Conservation (phyloP, 192 early-diverging fungal genomes). For the Glomus cerebriforme region DNA sequence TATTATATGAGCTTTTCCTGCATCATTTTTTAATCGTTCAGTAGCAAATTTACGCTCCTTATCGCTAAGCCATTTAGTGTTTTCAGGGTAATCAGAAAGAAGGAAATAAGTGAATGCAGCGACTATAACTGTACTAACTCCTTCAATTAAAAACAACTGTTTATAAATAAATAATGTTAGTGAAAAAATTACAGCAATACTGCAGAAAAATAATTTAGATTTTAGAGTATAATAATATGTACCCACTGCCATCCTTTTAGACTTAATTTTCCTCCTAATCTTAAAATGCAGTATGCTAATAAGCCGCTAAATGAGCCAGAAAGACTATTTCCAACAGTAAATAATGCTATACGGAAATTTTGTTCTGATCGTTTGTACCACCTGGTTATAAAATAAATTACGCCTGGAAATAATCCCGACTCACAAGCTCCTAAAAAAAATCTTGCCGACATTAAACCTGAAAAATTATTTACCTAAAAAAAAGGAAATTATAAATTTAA, state of each 20-base stretch:
- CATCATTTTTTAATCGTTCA: constrained; percentile 47
- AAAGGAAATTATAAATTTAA: not conserved
- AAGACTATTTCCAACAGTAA: constrained; percentile 54
- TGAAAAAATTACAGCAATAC: not conserved
- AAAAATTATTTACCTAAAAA: constrained; percentile 27
- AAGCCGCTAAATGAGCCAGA: constrained; percentile 65
- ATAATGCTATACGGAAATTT: constrained; percentile 52
- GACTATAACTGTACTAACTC: constrained; percentile 48
- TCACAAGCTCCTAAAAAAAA: constrained; percentile 64
- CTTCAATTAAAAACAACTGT: constrained; percentile 65
- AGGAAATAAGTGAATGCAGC: constrained; percentile 44
- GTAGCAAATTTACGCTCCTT: constrained; percentile 47
- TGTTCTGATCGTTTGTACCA: constrained; percentile 63
- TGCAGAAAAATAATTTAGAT: constrained; percentile 28
- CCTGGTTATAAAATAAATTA: constrained; percentile 53
- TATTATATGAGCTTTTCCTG: too few relatives aligned
- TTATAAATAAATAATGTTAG: not conserved
- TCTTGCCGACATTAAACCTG: constrained; percentile 52
- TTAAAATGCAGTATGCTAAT: constrained; percentile 63
- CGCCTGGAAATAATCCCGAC: constrained; percentile 62
- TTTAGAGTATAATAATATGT: too few relatives aligned
- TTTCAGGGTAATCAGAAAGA: constrained; percentile 52
- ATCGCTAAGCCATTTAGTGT: constrained; percentile 45
- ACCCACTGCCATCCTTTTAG: constrained; percentile 58
- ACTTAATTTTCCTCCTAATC: constrained; percentile 55